These are phyloP conservation scores for Hemisphaericaspora xylofermentans DNA, from an alignment of 1,139 yeast genomes.

Conservation along the genomic window DNA sequence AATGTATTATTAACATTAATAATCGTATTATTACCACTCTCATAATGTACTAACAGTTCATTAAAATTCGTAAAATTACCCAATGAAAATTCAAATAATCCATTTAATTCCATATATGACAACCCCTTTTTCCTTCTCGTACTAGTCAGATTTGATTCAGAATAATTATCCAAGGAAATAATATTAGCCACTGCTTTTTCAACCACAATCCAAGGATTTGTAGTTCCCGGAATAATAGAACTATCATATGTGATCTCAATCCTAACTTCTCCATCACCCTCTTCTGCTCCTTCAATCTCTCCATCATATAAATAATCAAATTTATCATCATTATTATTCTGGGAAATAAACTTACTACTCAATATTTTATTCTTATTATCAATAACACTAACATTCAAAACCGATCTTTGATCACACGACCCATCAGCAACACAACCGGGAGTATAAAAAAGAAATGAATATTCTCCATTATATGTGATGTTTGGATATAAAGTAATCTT, in stretches of 20 bases:
- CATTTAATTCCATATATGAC: slow-evolving; percentile 49
- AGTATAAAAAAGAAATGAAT: slow-evolving; percentile 69
- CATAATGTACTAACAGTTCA: slow-evolving; percentile 26
- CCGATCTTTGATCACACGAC: slow-evolving; percentile 71
- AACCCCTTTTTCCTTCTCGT: slow-evolving; percentile 25
- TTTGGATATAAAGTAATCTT: slow-evolving; percentile 68
- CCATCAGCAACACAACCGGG: slow-evolving; percentile 80
- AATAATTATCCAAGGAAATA: slow-evolving; percentile 47
- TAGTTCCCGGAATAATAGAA: slow-evolving; percentile 25
- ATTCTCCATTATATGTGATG: slow-evolving; percentile 71
- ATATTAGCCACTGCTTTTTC: slow-evolving; percentile 64
- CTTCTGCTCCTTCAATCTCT: slow-evolving; percentile 50
- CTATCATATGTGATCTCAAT: slow-evolving; percentile 46
- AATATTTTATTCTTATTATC: slow-evolving; percentile 47
- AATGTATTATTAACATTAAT: slow-evolving; percentile 35
- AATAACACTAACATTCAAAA: slow-evolving; percentile 71
- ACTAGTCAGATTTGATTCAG: slow-evolving; percentile 30
- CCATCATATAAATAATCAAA: slow-evolving; percentile 80
- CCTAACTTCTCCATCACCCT: slow-evolving; percentile 43
- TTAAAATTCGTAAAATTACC: slow-evolving; percentile 60
- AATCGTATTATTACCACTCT: slow-evolving; percentile 27
- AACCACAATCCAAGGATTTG: slow-evolving; percentile 59
- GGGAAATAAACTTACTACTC: slow-evolving; percentile 53
- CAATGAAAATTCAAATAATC: slow-evolving; percentile 78
- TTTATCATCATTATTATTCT: slow-evolving; percentile 76